Percentiles rank a stretch among this genome's conserved stretches.
Evolutionary conservation across 441 rosid genomes (phyloP).

Genomic region (Brassica balearica): DNA sequence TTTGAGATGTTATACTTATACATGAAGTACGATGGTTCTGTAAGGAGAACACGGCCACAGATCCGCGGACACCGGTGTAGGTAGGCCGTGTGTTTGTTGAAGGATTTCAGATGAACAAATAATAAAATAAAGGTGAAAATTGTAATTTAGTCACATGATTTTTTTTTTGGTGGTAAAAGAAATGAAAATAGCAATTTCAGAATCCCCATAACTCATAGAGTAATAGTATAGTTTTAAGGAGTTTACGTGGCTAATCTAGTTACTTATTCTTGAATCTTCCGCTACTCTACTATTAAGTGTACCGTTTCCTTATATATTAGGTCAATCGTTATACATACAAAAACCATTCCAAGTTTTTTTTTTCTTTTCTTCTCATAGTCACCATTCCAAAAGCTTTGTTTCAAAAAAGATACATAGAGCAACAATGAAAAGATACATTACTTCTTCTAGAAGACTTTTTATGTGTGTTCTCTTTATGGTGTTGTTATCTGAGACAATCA

Average conservation of each 20-base stretch:
- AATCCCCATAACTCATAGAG: background rate
- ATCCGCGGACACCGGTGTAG: conserved; percentile 4
- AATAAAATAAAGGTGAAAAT: background rate
- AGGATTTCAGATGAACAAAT: background rate
- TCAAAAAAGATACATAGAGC: conserved; percentile 12
- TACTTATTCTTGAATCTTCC: background rate
- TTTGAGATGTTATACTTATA: no score
- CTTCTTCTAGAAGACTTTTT: background rate
- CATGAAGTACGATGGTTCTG: background rate
- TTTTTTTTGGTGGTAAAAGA: background rate
- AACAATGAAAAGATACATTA: conserved; percentile 19
- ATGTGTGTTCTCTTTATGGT: conserved; percentile 25
- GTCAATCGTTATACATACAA: background rate
- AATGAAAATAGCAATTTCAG: conserved; percentile 5
- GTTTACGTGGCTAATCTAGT: conserved; percentile 7
- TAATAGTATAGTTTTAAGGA: background rate
- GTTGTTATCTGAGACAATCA: conserved; percentile 19
- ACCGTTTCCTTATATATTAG: background rate
- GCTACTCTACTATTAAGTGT: background rate
- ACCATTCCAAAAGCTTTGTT: conserved; percentile 10
- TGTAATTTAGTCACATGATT: background rate
- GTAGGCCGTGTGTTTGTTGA: background rate
- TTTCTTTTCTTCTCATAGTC: background rate
- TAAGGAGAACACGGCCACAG: background rate
- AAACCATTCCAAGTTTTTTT: conserved; percentile 7